A percentile compares a stretch with the other conserved stretches of the same genome.
phyloP scores from a whole-genome alignment of 2,329 filamentous ascomycete species.

The Eutypella sp. region DNA sequence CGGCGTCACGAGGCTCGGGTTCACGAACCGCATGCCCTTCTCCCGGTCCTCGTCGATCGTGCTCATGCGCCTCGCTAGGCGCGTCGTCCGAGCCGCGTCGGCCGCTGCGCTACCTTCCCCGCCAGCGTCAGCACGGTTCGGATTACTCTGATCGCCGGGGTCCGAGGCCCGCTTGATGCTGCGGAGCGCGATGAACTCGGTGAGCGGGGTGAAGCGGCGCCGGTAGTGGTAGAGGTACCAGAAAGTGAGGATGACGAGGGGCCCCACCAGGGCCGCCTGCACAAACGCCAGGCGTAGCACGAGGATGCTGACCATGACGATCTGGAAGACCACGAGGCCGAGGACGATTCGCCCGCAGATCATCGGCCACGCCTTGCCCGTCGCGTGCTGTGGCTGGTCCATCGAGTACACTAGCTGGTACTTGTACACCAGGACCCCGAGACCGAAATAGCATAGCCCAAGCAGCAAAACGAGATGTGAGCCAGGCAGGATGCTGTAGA shows the following conservation, averaged over 20 bases:
- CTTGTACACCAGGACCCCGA: conserved; percentile 89
- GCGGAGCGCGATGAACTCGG: conserved; percentile 84
- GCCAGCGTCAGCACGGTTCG: too few species aligned
- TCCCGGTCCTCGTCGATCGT: conserved; percentile 71
- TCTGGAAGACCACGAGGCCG: conserved; percentile 81
- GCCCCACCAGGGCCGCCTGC: conserved; percentile 66
- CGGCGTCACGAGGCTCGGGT: conserved; percentile 67
- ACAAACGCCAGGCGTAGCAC: conserved; percentile 69
- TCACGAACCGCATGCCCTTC: conserved; percentile 65
- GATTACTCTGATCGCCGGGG: conserved; percentile 38
- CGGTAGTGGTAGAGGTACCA: conserved; percentile 87
- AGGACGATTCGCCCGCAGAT: conserved; percentile 89
- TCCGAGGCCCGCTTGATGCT: conserved; percentile 67
- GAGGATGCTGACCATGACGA: conserved; percentile 84
- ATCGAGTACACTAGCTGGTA: conserved; percentile 98
- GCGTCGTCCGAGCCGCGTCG: conserved; percentile 30
- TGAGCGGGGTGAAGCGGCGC: conserved; percentile 78
- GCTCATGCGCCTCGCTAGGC: conserved; percentile 47
- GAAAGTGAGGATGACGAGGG: conserved; percentile 72
- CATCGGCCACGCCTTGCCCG: conserved; percentile 91
- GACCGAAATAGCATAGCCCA: conserved; percentile 75
- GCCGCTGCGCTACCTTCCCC: too few species aligned
- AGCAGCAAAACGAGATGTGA: conserved; percentile 79
- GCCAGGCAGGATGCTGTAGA: conserved; percentile 80
- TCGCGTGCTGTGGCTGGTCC: conserved; percentile 93